Conservation (phyloP, 164 flowering plant genomes). For the Aristolochia contorta region DNA sequence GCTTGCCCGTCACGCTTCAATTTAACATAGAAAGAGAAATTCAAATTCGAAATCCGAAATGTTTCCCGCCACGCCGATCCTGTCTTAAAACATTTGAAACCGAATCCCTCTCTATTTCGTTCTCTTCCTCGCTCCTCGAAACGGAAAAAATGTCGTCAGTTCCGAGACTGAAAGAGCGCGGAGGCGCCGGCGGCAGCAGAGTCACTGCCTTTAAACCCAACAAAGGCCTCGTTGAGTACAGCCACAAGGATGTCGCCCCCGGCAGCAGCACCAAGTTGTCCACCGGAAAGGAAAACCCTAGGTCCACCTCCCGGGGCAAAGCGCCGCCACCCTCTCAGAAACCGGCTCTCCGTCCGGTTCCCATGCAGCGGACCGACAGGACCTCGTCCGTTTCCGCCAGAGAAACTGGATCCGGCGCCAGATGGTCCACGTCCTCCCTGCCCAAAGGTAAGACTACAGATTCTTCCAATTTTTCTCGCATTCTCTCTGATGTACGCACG, state of each 20-base stretch:
- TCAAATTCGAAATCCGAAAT: constrained; percentile 4
- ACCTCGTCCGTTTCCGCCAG: constrained; percentile 2
- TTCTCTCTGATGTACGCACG: constrained; percentile 37
- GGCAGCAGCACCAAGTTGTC: constrained; percentile 17
- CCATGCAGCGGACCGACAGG: constrained; percentile 41
- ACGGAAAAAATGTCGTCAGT: constrained; percentile 21
- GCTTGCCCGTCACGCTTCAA: not conserved
- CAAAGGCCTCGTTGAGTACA: constrained; percentile 34
- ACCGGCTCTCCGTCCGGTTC: constrained; percentile 30
- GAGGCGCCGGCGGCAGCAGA: constrained; percentile 29
- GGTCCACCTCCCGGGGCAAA: constrained; percentile 20
- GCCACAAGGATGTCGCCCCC: constrained; percentile 17
- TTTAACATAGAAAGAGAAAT: no score
- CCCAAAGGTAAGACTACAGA: constrained; percentile 84
- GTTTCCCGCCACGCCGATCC: constrained; percentile 1
- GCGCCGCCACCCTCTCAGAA: constrained; percentile 27
- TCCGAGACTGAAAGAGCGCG: constrained; percentile 44
- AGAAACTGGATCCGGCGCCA: constrained; percentile 18
- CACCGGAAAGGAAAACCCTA: constrained; percentile 47
- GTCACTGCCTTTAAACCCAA: constrained; percentile 20
- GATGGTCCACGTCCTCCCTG: constrained; percentile 51
- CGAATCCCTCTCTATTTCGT: not conserved
- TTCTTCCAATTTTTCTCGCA: constrained; percentile 51
- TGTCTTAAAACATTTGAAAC: not conserved
- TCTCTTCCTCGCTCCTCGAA: not conserved